Conservation (phyloP, 345 rosid genomes). For the Combretum micranthum region DNA sequence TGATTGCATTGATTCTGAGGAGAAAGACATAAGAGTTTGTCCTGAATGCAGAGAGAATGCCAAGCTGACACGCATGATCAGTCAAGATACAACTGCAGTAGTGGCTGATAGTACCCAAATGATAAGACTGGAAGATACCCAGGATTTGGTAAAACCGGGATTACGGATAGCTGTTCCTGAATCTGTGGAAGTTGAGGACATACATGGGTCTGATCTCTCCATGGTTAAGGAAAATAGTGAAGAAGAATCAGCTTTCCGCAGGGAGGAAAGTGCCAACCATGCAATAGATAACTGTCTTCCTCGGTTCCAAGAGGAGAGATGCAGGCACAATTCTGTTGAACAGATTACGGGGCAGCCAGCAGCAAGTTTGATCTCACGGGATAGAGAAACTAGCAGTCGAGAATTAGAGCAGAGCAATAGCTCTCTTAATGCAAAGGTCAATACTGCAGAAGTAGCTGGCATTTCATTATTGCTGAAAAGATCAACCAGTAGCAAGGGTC, state of each 20-base stretch:
- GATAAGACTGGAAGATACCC: conserved; percentile 23
- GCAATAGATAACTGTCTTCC: conserved; percentile 17
- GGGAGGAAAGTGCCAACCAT: conserved; percentile 24
- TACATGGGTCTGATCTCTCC: conserved; percentile 23
- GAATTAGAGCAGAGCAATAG: conserved; percentile 22
- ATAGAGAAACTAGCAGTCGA: conserved; percentile 26
- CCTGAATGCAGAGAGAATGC: conserved; percentile 54
- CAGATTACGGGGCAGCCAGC: conserved; percentile 35
- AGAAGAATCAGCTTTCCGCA: conserved; percentile 20
- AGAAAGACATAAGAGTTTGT: conserved; percentile 49
- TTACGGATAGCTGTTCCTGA: conserved; percentile 18
- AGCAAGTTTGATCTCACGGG: conserved; percentile 21
- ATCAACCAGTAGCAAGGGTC: conserved; percentile 76
- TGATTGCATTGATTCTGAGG: conserved; percentile 28
- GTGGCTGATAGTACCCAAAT: conserved; percentile 19
- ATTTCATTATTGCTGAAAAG: conserved; percentile 68
- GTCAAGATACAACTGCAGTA: conserved; percentile 21
- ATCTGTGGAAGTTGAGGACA: conserved; percentile 19
- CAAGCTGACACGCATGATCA: conserved; percentile 18
- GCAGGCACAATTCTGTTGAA: conserved; percentile 10
- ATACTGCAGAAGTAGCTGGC: conserved; percentile 43
- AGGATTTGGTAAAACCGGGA: conserved; percentile 23
- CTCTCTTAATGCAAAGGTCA: conserved; percentile 26
- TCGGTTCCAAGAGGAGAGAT: neutral
- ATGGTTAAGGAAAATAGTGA: conserved; percentile 25